Base-by-base conservation (phyloP, 2,329 filamentous ascomycete genomes). In the Neonectria hederae region DNA sequence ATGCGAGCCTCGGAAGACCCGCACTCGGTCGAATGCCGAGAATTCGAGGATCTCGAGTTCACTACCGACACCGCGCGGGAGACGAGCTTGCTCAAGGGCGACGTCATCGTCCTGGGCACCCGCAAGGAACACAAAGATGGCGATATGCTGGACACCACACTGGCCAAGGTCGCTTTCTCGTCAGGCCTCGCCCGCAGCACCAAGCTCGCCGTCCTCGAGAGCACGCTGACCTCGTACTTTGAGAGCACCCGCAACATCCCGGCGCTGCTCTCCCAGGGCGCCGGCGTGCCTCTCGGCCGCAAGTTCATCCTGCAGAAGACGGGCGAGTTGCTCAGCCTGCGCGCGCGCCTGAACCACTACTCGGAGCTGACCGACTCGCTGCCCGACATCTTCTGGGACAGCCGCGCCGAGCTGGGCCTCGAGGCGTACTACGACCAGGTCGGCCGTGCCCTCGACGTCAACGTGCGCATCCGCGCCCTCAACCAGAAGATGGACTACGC, bases 401-500 rank as follows among this genome's bases (percentile, higher is more conserved):
- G 88, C 71, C 87, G 89, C 54, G 91, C 96, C 72, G 94, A 97
- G 77, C 87, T 97, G 2, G 92, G 94, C 0, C 85, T 99, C 2
- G 96, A 97, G 78, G 92, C 91, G 30, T 98, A 97, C 81, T 99
- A 98, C 78, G 94, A 97, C 71, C 92, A 96, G 78, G 93, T 97
- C 43, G 94, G 95, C 43, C 89, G 90, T 59, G 93, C 94, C 0
- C 85, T 99, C 38, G 96, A 98, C 78, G 94, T 98, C 24, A 92
- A 92, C 35, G 92, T 96, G 26, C 87, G 96, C 54, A 98, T 98
- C 80, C 92, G 92, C 73, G 90, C 93, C 19, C 81, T 98, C 71
- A 99, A 99, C 77, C 93, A 97, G 81, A 97, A 97, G 82, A 97
- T 99, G 88, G 95, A 97, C 75, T 98, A 99, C 77, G 96, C 95